These are phyloP conservation scores for Aspergillus avenaceus DNA, from an alignment of 495 filamentous ascomycete species.

Conservation along the genomic window DNA sequence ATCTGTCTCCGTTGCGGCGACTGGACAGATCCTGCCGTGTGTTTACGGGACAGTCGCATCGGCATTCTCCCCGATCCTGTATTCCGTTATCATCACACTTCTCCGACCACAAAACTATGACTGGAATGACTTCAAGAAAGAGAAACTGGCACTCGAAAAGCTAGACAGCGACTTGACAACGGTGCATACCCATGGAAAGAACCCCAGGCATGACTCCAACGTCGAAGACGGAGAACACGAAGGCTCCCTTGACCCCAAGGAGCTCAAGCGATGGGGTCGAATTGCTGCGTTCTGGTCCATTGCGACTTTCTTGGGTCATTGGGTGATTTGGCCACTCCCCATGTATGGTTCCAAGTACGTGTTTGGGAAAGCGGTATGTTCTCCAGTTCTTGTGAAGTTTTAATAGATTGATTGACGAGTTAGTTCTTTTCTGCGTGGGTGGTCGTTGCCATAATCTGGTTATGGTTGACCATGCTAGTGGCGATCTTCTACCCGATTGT, in stretches of 20 bases:
- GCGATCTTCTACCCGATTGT: slow-evolving; percentile 31
- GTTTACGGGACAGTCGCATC: slow-evolving; percentile 42
- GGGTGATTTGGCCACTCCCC: slow-evolving; percentile 18
- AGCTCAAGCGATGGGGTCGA: slow-evolving; percentile 32
- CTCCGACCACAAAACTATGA: slow-evolving; percentile 30
- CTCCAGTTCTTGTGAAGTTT: not conserved
- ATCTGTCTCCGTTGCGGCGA: slow-evolving; percentile 41
- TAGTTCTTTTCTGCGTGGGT: slow-evolving; percentile 79
- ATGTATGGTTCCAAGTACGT: slow-evolving; percentile 10
- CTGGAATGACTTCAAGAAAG: slow-evolving; percentile 34
- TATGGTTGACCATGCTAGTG: slow-evolving; percentile 45
- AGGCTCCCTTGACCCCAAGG: slow-evolving; percentile 14
- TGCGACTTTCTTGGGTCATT: slow-evolving; percentile 35
- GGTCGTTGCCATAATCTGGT: slow-evolving; percentile 70
- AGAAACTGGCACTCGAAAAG: slow-evolving; percentile 29
- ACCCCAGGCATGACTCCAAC: slow-evolving; percentile 7
- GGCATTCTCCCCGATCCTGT: slow-evolving; percentile 30
- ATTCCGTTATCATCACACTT: slow-evolving; percentile 32
- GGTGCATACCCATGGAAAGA: slow-evolving; percentile 4
- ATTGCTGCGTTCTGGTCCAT: slow-evolving; percentile 35
- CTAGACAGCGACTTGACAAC: slow-evolving; percentile 24
- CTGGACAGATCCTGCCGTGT: slow-evolving; percentile 38
- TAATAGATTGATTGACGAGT: not conserved
- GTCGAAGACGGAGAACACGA: slow-evolving; percentile 2
- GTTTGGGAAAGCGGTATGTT: slow-evolving; percentile 1